Evolutionary conservation across 768 basidiomycete species (phyloP), one percentile per base, ranked within the genome.

Genomic region (Collybiopsis confluens): DNA sequence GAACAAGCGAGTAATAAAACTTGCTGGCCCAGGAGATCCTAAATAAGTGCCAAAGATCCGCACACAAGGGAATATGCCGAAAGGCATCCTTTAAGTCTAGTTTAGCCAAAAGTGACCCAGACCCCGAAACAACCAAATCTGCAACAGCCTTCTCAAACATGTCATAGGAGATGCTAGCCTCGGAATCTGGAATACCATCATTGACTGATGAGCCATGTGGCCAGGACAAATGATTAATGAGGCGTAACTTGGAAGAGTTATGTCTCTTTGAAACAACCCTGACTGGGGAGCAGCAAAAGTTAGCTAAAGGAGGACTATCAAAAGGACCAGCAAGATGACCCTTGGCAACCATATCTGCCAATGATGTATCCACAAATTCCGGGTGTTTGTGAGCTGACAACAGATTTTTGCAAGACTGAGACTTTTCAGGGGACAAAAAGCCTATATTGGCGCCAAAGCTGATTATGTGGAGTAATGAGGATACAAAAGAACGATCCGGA

Each of bases 11-110:
- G 35, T 65, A 64, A 53, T 68, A 73, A 45, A 66, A 61, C 26
- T 45, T n/a, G 8, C 45, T 45, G 1, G 58, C 38, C 70, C 72
- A 73, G 21, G 58, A 45, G 40, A 67, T 67, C 6, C 73, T 68
- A 3, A 73, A 57, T 10, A 65, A 65, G 36, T 61, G 66, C 65
- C 66, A 68, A 53, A 73, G 70, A 0, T 44, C 52, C 0, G 54
- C 45, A 2, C 60, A 58, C 2, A 73, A 59, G 0, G 68, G 70
- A 27, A 73, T 67, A 40, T 72, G 73, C n/a, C 63, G 60, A 54
- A 73, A 75, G 1, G 70, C 73, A 13, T 68, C 63, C 51, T 68
- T 26, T 11, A 45, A 27, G 15, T 45, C 43, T 16, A 45, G 16
- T 15, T 45, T 45, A 3, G 43, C 43, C 11, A 45, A 8, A 4